Evolutionary conservation across 495 filamentous ascomycete species (phyloP), one percentile per base, ranked within the genome.

Genomic region (Apiosordaria backusii): DNA sequence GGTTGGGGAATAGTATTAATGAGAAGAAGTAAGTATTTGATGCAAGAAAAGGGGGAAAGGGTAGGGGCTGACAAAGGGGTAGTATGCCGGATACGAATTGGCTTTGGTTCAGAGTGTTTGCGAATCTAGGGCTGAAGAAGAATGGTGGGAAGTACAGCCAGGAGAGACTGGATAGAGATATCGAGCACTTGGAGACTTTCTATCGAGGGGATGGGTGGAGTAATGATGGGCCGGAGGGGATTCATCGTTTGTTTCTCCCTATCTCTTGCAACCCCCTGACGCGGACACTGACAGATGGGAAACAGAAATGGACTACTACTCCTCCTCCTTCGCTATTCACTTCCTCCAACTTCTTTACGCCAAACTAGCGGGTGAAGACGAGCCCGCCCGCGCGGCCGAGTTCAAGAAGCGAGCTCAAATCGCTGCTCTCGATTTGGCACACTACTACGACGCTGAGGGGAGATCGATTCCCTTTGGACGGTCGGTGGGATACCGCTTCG

Each of bases 71-170:
- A 35, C 13, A 24, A 50, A 23, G 27, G 54, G 67, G 59, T 50
- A 84, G 81, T 61, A 86, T 86, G 83, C 83, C 83, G 1, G 82
- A 85, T 67, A 86, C 83, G 1, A 86, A 81, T 64, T 88, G 87
- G 86, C 82, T 92, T 27, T 92, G 89, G 90, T 92, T 93, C 70
- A 86, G 90, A 19, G 89, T 93, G 15, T 93, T 92, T 72, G 90
- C 90, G 16, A 93, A 93, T 71, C 83, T 93, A 1, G 90, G 90
- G 0, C 75, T 93, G 35, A 86, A 88, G 65, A 88, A 85, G 66
- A 89, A 91, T 50, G 87, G 87, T 4, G 89, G 86, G 4, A 81
- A 81, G 25, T 90, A 86, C 74, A 88, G 87, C 1, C 84, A 87
- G 62, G 80, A 85, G 65, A 82, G 88, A 29, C 81, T 92, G 52